Evolutionary conservation across 1,284 basidiomycete genomes (phyloP).

Genomic region (Anthracocystis walkeri): DNA sequence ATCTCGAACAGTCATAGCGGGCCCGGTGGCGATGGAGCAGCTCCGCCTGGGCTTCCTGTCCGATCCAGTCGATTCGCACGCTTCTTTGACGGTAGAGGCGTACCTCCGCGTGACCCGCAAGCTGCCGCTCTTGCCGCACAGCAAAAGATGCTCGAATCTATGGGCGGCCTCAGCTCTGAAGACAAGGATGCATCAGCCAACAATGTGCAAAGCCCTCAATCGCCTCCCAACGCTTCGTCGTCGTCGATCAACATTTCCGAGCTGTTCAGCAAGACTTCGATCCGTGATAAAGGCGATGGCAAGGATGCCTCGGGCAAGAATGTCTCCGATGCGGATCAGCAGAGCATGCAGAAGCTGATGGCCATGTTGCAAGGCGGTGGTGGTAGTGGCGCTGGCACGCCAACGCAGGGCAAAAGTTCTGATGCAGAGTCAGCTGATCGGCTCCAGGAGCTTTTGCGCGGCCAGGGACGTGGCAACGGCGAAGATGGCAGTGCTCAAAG

Average conservation of each 20-base stretch:
- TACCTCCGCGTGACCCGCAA: constrained; percentile 51
- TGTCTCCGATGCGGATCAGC: constrained; percentile 60
- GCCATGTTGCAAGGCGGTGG: constrained; percentile 61
- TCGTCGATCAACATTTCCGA: constrained; percentile 53
- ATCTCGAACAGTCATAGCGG: constrained; percentile 54
- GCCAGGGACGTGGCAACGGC: constrained; percentile 21
- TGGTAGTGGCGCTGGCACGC: constrained; percentile 29
- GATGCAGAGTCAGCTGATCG: constrained; percentile 29
- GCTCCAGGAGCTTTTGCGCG: constrained; percentile 32
- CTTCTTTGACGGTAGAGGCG: constrained; percentile 61
- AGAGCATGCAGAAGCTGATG: constrained; percentile 69
- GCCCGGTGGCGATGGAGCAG: constrained; percentile 24
- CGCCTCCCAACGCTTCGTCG: constrained; percentile 32
- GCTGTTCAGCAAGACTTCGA: constrained; percentile 45
- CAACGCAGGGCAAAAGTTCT: constrained; percentile 16
- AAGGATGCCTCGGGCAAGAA: constrained; percentile 45
- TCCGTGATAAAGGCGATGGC: constrained; percentile 29
- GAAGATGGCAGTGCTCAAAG: constrained; percentile 34
- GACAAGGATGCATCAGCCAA: constrained; percentile 18
- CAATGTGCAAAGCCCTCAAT: constrained; percentile 19
- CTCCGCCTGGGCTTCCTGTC: constrained; percentile 53
- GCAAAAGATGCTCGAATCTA: constrained; percentile 51
- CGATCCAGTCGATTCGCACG: constrained; percentile 67
- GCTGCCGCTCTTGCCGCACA: constrained; percentile 61
- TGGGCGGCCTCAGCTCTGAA: constrained; percentile 18